phyloP scores from a whole-genome alignment of 176 grass and related monocot species.

The Zizania latifolia region DNA sequence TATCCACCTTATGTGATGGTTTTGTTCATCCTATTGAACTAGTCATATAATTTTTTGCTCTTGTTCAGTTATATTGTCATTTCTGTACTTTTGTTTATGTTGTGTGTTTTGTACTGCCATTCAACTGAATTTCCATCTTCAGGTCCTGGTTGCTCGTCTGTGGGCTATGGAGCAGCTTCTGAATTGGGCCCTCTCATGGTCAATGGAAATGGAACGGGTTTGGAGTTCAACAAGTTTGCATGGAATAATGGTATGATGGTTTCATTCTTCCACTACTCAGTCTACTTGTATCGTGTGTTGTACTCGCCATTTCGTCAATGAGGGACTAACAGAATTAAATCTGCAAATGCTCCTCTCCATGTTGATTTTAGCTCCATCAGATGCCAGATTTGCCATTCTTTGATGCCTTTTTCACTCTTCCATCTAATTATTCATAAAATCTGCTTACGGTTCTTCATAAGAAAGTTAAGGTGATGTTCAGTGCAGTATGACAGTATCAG shows the following conservation, averaged over 20 bases:
- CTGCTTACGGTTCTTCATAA: too few species aligned
- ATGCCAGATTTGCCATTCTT: too few species aligned
- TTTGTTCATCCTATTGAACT: not conserved
- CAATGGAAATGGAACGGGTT: slow-evolving; percentile 49
- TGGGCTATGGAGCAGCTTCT: slow-evolving; percentile 75
- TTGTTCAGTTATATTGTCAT: too few species aligned
- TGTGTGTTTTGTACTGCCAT: not conserved
- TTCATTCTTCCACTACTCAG: not conserved
- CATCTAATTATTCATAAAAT: too few species aligned
- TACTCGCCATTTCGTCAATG: not conserved
- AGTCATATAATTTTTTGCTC: not conserved
- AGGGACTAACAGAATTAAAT: not conserved
- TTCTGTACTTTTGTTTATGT: not conserved
- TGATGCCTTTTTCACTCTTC: too few species aligned
- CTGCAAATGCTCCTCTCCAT: not conserved
- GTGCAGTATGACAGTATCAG: too few species aligned
- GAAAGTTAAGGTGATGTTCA: too few species aligned
- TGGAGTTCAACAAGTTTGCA: slow-evolving; percentile 75
- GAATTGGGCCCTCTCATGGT: slow-evolving; percentile 68
- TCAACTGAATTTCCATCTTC: not conserved
- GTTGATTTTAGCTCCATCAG: too few species aligned
- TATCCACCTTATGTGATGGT: not conserved
- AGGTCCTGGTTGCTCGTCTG: slow-evolving; percentile 86
- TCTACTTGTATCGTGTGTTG: not conserved
- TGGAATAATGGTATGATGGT: slow-evolving; percentile 61